These are phyloP conservation scores for Colletotrichum sp. DNA, from an alignment of 2,329 filamentous ascomycete genomes.

Conservation along the genomic window DNA sequence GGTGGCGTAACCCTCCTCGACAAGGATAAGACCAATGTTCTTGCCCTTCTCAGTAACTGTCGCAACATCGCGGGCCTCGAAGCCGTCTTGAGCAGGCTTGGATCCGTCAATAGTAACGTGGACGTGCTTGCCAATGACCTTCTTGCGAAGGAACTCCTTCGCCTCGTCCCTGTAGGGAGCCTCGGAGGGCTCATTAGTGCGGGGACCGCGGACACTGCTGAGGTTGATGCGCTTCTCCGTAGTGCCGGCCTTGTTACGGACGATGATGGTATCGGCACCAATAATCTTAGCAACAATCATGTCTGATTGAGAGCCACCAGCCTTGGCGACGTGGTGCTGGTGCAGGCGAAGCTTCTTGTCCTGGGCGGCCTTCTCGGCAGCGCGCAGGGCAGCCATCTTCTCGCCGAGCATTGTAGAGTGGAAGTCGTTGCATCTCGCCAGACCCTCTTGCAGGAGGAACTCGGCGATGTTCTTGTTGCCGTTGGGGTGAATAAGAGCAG, in stretches of 20 bases:
- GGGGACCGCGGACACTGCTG: slow-evolving; percentile 93
- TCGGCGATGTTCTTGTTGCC: slow-evolving; percentile 82
- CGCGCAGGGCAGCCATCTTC: slow-evolving; percentile 84
- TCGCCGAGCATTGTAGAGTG: slow-evolving; percentile 90
- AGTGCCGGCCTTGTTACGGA: slow-evolving; percentile 81
- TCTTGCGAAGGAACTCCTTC: slow-evolving; percentile 95
- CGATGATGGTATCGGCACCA: slow-evolving; percentile 85
- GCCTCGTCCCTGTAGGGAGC: slow-evolving; percentile 89
- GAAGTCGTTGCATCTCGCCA: slow-evolving; percentile 93
- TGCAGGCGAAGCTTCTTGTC: slow-evolving; percentile 79
- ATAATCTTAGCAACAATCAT: slow-evolving; percentile 85
- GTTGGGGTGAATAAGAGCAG: slow-evolving; percentile 82
- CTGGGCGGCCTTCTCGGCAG: slow-evolving; percentile 87
- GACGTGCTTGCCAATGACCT: slow-evolving; percentile 94
- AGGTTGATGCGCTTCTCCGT: slow-evolving; percentile 89
- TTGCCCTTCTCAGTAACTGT: slow-evolving; percentile 84
- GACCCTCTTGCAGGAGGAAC: slow-evolving; percentile 85
- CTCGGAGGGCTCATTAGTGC: slow-evolving; percentile 84
- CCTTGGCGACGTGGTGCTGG: slow-evolving; percentile 79
- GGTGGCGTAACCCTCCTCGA: slow-evolving; percentile 92
- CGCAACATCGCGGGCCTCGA: slow-evolving; percentile 93
- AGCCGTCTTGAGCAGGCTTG: slow-evolving; percentile 87
- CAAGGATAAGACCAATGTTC: slow-evolving; percentile 82
- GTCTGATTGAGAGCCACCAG: slow-evolving; percentile 65
- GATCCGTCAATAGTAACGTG: slow-evolving; percentile 88